A percentile compares a stretch with the other conserved stretches of the same genome.
Evolutionary conservation across 768 basidiomycete species (phyloP).

Genomic region (Tephrocybe sp.): DNA sequence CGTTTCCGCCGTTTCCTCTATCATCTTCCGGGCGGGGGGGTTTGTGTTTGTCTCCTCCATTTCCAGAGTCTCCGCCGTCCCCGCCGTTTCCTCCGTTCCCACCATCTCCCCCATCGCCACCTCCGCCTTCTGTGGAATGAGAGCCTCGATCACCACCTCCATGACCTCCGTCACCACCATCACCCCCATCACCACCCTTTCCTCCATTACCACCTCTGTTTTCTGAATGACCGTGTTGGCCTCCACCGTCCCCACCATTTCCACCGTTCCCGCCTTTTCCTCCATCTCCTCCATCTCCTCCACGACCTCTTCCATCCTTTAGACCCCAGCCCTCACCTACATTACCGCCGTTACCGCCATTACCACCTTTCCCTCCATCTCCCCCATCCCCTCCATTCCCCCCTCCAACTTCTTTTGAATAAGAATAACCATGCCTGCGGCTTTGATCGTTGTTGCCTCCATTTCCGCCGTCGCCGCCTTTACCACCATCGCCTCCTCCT

Average conservation of each 20-base stretch:
- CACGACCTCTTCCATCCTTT: no score
- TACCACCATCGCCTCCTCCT: conserved; percentile 1
- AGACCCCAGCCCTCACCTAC: no score
- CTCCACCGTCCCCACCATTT: no score
- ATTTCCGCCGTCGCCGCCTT: neutral
- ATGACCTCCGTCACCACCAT: neutral
- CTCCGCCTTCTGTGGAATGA: neutral
- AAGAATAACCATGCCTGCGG: neutral
- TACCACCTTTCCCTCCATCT: neutral
- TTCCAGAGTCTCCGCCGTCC: neutral
- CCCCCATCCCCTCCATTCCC: neutral
- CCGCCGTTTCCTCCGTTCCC: neutral
- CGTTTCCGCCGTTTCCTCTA: neutral
- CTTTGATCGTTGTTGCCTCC: neutral
- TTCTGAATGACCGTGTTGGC: no score
- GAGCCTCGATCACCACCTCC: no score
- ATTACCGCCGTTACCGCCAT: neutral
- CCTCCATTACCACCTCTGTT: no score
- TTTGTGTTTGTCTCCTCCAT: neutral
- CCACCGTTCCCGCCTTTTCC: no score
- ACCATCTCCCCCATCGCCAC: neutral
- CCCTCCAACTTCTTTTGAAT: neutral
- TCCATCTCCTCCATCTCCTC: no score
- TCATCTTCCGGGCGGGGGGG: neutral
- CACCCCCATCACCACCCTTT: no score